Evolutionary conservation across 2,329 filamentous ascomycete species (phyloP), one percentile per base, ranked within the genome.

Genomic region (Clonostachys rosea): DNA sequence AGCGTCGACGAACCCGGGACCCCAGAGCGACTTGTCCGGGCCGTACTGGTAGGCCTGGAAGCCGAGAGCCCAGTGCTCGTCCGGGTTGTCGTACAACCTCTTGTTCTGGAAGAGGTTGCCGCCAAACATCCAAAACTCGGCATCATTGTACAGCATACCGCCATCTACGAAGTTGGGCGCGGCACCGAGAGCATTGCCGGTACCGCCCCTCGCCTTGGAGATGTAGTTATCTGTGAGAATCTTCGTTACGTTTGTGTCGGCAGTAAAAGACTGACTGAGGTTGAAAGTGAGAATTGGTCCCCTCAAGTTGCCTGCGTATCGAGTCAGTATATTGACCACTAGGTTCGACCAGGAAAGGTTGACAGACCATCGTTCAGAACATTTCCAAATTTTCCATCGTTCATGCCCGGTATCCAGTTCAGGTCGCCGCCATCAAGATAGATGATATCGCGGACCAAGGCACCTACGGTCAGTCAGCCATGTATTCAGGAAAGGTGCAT

Each of bases 391-490:
- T 56, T 50, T 4, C 76, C 79, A 54, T 79, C 68, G 3, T 67
- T 60, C 44, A 78, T 54, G 11, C 73, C 74, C 4, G 72, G 70
- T 34, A 64, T 52, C 81, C 83, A 86, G 49, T 52, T 70, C 11
- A 84, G 59, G 40, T 59, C 52, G 5, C 84, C 84, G 36, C 84
- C 84, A 58, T 88, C 83, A 18, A 88, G 61, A 56, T 85, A 87
- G 14, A 86, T 64, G 3, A 75, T 82, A 54, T 87, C 81, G 40
- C 75, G 74, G 35, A 87, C 63, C 4, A 83, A 63, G 36, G 76
- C 74, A 51, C 74, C 83, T 84, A 54, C 24, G 44, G 35, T 34
- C 12, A 35, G 52, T 64, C 46, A 67, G 57, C 47, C 10, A 35
- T 6, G 2, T 20, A 12, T 13, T 18, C 9, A n/a, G n/a, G 17